phyloP scores from a whole-genome alignment of 2,329 filamentous ascomycete genomes.

The Fusarium sp. region DNA sequence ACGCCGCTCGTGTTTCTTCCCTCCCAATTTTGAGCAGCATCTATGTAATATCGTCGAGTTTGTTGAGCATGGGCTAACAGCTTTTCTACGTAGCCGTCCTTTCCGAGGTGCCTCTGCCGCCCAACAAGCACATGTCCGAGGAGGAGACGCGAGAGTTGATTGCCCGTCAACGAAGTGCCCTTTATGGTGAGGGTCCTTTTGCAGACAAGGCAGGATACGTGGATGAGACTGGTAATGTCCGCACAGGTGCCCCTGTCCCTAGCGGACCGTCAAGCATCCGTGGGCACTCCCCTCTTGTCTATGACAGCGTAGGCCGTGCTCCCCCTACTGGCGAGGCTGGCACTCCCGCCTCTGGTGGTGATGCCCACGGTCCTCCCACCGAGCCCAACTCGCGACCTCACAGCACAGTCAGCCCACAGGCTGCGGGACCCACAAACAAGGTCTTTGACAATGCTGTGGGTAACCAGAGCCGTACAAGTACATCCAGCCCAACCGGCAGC shows the following conservation, averaged over 20 bases:
- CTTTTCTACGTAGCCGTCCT: slow-evolving; percentile 60
- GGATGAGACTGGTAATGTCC: slow-evolving; percentile 72
- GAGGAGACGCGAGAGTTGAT: slow-evolving; percentile 96
- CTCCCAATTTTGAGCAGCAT: slow-evolving; percentile 39
- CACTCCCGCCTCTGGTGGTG: slow-evolving; percentile 53
- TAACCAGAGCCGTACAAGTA: slow-evolving; percentile 78
- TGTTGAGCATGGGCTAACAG: slow-evolving; percentile 51
- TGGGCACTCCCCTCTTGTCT: slow-evolving; percentile 82
- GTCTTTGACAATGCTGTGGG: slow-evolving; percentile 68
- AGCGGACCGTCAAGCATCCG: slow-evolving; percentile 72
- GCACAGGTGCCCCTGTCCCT: slow-evolving; percentile 73
- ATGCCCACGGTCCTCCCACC: slow-evolving; percentile 60
- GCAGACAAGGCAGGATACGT: slow-evolving; percentile 73
- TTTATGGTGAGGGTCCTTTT: slow-evolving; percentile 84
- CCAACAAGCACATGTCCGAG: slow-evolving; percentile 88
- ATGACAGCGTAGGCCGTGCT: slow-evolving; percentile 65
- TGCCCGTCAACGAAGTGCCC: slow-evolving; percentile 90
- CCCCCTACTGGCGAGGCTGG: slow-evolving; percentile 51
- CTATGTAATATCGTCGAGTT: slow-evolving; percentile 42
- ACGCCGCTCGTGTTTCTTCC: slow-evolving; percentile 40
- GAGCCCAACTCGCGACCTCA: slow-evolving; percentile 74
- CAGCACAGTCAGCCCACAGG: slow-evolving; percentile 86
- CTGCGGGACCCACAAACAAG: slow-evolving; percentile 64
- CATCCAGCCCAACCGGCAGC: slow-evolving; percentile 81
- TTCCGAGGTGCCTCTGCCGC: slow-evolving; percentile 53